Evolutionary conservation across 768 basidiomycete genomes (phyloP).

Genomic region (Vishniacozyma victoriae): DNA sequence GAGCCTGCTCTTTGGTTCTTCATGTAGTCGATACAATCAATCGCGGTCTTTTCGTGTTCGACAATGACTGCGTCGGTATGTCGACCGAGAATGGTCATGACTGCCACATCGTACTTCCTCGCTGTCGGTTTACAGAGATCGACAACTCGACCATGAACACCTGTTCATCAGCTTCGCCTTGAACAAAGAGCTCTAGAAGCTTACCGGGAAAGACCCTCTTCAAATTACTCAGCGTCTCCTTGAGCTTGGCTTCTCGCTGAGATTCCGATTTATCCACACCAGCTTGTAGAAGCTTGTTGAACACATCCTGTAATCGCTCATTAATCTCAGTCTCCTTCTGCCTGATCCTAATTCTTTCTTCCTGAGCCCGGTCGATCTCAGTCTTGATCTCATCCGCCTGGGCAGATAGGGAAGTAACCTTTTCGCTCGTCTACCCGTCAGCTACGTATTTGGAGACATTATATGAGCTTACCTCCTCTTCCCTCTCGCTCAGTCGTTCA

Average conservation of each 20-base stretch:
- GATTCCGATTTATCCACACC: slow-evolving; percentile 81
- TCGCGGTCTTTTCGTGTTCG: slow-evolving; percentile 92
- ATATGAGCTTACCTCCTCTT: slow-evolving; percentile 22
- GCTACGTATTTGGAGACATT: too few relatives aligned
- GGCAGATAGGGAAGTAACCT: slow-evolving; percentile 49
- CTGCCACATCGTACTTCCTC: slow-evolving; percentile 84
- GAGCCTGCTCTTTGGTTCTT: slow-evolving; percentile 89
- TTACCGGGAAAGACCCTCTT: slow-evolving; percentile 77
- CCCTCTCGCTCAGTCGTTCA: slow-evolving; percentile 24
- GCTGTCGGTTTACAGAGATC: slow-evolving; percentile 93
- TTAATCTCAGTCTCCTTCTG: slow-evolving; percentile 86
- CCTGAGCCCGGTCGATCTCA: slow-evolving; percentile 67
- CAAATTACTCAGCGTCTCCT: slow-evolving; percentile 75
- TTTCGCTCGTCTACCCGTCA: slow-evolving; percentile 1
- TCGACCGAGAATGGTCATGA: slow-evolving; percentile 83
- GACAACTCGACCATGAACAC: slow-evolving; percentile 84
- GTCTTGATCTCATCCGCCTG: slow-evolving; percentile 57
- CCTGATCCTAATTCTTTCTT: slow-evolving; percentile 72
- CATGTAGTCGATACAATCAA: slow-evolving; percentile 98
- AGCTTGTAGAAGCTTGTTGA: slow-evolving; percentile 79
- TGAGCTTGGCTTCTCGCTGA: slow-evolving; percentile 73
- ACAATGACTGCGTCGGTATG: slow-evolving; percentile 95
- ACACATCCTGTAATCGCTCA: slow-evolving; percentile 77
- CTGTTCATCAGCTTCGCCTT: slow-evolving; percentile 52
- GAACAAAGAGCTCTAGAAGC: neutral